Evolutionary conservation across 805 yeast genomes (phyloP).

Genomic region (Candida germanica): DNA sequence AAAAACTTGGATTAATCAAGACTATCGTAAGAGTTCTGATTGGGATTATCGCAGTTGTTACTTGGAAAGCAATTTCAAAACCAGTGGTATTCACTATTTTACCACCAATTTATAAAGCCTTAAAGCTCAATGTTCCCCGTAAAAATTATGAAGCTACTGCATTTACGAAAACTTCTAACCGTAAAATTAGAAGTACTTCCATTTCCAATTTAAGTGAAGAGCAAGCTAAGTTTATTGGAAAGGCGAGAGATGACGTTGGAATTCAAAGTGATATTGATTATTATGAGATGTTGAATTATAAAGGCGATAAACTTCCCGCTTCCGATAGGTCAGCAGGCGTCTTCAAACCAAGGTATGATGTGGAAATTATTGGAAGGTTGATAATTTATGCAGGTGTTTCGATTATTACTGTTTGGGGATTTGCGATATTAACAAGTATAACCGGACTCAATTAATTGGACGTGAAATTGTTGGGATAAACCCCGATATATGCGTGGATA

Average conservation of each 20-base stretch:
- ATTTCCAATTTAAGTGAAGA: constrained; percentile 34
- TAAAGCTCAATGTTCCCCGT: constrained; percentile 40
- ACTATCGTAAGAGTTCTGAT: constrained; percentile 48
- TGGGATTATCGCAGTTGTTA: constrained; percentile 60
- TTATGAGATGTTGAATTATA: constrained; percentile 38
- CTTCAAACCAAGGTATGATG: constrained; percentile 61
- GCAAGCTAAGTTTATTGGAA: constrained; percentile 15
- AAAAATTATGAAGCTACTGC: constrained; percentile 39
- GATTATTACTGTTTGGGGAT: constrained; percentile 47
- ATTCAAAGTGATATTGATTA: constrained; percentile 40
- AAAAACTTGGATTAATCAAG: constrained; percentile 40
- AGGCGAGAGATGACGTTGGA: constrained; percentile 30
- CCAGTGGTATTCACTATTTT: constrained; percentile 56
- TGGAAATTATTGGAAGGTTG: constrained; percentile 73
- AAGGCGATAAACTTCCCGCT: constrained; percentile 3
- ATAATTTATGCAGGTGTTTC: constrained; percentile 83
- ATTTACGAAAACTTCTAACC: constrained; percentile 25
- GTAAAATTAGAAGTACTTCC: constrained; percentile 37
- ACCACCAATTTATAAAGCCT: constrained; percentile 53
- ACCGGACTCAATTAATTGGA: constrained; percentile 6
- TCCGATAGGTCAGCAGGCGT: constrained; percentile 36
- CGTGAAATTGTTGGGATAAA: too few species aligned
- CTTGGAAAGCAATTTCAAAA: constrained; percentile 76
- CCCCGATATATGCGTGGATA: too few species aligned
- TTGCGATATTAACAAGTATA: constrained; percentile 21